phyloP scores from a whole-genome alignment of 2,329 filamentous ascomycete species.

The Phyllachora maydis region DNA sequence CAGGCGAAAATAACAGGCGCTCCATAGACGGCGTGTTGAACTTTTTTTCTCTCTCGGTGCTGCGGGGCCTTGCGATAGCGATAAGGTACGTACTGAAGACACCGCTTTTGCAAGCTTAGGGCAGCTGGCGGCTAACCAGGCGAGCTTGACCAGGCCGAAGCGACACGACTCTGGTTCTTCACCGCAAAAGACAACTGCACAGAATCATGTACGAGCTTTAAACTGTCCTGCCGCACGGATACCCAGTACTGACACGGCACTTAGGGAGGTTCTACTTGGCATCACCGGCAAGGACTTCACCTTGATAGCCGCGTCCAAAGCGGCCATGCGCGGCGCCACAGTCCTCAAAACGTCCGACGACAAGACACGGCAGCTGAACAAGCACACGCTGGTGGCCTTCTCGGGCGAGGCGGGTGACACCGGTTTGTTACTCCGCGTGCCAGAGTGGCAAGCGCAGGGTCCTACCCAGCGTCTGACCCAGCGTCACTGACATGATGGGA shows the following conservation, averaged over 20 bases:
- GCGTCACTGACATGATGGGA: conserved; percentile 1
- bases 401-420: conserved; percentile 94
- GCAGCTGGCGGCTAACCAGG: too few species aligned
- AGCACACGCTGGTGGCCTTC: conserved; percentile 87
- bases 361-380: conserved; percentile 85
- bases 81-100: too few species aligned
- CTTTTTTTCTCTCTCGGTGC: too few species aligned
- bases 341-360: conserved; percentile 91
- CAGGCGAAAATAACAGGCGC: too few species aligned
- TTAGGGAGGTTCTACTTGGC: conserved; percentile 90
- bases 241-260: conserved; percentile 4
- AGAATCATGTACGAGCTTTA: too few species aligned
- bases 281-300: conserved; percentile 99
- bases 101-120: too few species aligned
- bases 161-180: too few species aligned
- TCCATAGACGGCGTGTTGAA: too few species aligned
- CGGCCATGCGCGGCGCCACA: conserved; percentile 91
- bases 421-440: conserved; percentile 32
- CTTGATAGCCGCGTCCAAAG: conserved; percentile 92
- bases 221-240: too few species aligned
- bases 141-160: too few species aligned
- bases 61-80: too few species aligned
- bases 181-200: too few species aligned
- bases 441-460: not conserved
- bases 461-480: not conserved